Base-by-base conservation (phyloP, 2,329 filamentous ascomycete genomes). In the Aspergillus fijiensis region DNA sequence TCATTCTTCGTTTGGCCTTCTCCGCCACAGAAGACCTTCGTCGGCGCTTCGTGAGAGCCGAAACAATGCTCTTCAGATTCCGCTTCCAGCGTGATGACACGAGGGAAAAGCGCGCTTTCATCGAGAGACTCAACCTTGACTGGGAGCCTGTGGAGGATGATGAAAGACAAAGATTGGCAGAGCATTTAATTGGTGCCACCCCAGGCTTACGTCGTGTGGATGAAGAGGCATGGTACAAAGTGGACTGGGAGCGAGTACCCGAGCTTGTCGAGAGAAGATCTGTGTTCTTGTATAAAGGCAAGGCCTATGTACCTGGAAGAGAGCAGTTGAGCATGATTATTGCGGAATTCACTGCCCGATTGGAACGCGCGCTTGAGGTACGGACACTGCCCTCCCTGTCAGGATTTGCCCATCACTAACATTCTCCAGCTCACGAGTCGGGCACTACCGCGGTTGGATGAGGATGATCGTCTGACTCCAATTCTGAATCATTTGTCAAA, bases 1-100 rank as follows among this genome's bases (percentile, higher is more conserved):
- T 97, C 74, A 99, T 98, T 63, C 85, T 99, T 5, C 88, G 95
- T 0, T 85, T 99, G 49, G 95, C 95, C 1, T 99, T 99, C 72
- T 88, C 93, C 0, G 87, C 89, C 2, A 97, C 94, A 0, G 92
- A 96, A 72, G 95, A 99, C 70, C 81, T 98, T 42, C 87, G 95
- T 48, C 85, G 90, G 64, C 88, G 95, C 25, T 99, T 98, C 72
- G 85, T 88, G 4, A 87, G 93, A 39, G 87, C 96, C 3, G 95
- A 99, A 77, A 91, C 90, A 0, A 91, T 90, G 84, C 83, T 99
- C 1, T 99, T 99, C 76, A 87, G 89, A 62, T 79, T 97, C 66
- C 84, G 95, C 5, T 89, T 96, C 69, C 85, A 87, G 66, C 84
- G 84, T n/a, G 92, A 96, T 67, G 89, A 92, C 74, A 74, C 82